Percentiles rank a stretch among this genome's conserved stretches.
phyloP scores from a whole-genome alignment of 2,329 filamentous ascomycete species.

The Arthroderma sp. region DNA sequence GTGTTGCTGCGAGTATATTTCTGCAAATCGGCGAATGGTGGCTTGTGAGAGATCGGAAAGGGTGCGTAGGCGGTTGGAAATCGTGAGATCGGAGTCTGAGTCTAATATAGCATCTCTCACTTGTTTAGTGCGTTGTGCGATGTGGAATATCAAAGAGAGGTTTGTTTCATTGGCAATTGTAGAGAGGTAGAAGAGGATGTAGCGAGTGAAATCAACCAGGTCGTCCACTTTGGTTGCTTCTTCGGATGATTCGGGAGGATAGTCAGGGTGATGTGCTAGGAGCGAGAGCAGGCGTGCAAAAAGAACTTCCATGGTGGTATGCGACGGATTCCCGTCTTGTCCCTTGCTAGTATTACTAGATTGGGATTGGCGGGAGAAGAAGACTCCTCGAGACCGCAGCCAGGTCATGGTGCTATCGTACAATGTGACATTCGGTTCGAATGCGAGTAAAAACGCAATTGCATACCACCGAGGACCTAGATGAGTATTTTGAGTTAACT shows the following conservation, averaged over 20 bases:
- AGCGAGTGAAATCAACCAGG: slow-evolving; percentile 69
- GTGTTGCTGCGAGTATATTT: slow-evolving; percentile 61
- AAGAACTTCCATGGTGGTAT: slow-evolving; percentile 59
- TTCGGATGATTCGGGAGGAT: slow-evolving; percentile 30
- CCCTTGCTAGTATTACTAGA: slow-evolving; percentile 19
- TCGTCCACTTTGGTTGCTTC: slow-evolving; percentile 39
- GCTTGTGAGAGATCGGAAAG: slow-evolving; percentile 77
- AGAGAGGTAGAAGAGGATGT: slow-evolving; percentile 78
- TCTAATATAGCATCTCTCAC: slow-evolving; percentile 63
- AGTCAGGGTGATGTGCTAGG: slow-evolving; percentile 89
- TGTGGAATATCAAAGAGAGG: slow-evolving; percentile 75
- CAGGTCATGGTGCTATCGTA: slow-evolving; percentile 70
- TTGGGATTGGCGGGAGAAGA: slow-evolving; percentile 41
- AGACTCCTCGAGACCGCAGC: slow-evolving; percentile 66
- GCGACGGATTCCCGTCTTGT: slow-evolving; percentile 36
- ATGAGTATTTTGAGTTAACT: slow-evolving; percentile 40
- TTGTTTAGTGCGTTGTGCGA: slow-evolving; percentile 86
- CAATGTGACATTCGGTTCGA: slow-evolving; percentile 65
- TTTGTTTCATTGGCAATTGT: slow-evolving; percentile 77
- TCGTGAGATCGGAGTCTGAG: slow-evolving; percentile 22
- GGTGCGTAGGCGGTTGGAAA: slow-evolving; percentile 53
- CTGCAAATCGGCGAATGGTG: slow-evolving; percentile 72
- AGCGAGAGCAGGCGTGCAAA: slow-evolving; percentile 76
- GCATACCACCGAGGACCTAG: slow-evolving; percentile 79
- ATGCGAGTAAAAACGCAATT: slow-evolving; percentile 79